Base-by-base conservation (phyloP, 495 filamentous ascomycete genomes). In the Glutinoglossum americanum region DNA sequence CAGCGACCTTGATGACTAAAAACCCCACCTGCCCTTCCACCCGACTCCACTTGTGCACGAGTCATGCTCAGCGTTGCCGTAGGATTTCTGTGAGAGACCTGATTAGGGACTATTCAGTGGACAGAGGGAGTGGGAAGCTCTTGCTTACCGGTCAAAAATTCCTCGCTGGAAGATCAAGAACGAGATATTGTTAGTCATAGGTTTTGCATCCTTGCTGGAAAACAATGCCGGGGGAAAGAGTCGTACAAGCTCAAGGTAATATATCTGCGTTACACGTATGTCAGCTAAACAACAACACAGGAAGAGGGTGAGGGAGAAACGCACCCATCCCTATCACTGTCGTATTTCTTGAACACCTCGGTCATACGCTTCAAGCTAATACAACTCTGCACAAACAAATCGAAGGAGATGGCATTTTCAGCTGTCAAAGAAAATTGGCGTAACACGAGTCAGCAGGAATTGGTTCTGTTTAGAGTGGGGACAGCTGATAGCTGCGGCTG, bases 261-360 rank as follows among this genome's bases (percentile, higher is more conserved):
- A 65, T 82, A 93, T n/a, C 56, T 58, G 32, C 17, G 3, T 35
- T 41, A 4, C 28, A 47, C 19, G 25, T 37, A 25, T 11, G 44
- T 33, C 7, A 37, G 35, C 9, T 25, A 37, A 45, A 5, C 15
- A 4, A 19, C 4, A 27, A 39, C 21, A 32, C 8, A 21, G 1
- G 9, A 58, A 35, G 10, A 64, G 57, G 26, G 0, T 1, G 21
- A 60, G 21, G 33, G 17, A 32, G 15, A 45, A 26, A 71, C 69
- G 62, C 69, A 73, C 33, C 92, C 92, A 71, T 97, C 92, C 32
- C 92, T 79, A 70, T 98, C 92, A 59, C 94, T 85, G 61, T 98
- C 92, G 70, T 97, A 98, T 66, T 85, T 87, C 80, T 98, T 98
- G 68, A 98, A 98, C 21, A 96, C 90, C 68, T 98, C 92, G 60